Evolutionary conservation across 2,329 filamentous ascomycete genomes (phyloP).

Genomic region (Pseudopithomyces chartarum): DNA sequence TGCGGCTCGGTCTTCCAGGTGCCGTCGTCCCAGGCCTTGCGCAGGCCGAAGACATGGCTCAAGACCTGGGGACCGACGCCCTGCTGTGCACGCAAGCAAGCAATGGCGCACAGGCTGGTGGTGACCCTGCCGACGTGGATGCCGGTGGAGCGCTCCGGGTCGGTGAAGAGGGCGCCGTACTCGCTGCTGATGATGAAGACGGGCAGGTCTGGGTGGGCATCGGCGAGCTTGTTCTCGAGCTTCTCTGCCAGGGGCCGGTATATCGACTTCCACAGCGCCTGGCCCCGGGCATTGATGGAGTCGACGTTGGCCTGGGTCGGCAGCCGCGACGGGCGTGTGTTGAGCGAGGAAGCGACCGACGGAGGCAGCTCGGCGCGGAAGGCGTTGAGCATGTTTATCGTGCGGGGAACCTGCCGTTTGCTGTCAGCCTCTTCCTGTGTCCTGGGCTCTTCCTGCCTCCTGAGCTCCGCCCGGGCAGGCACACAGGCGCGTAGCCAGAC

Average conservation of each 20-base stretch:
- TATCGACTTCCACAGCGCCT: slow-evolving; percentile 73
- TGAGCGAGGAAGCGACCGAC: slow-evolving; percentile 59
- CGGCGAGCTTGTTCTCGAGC: slow-evolving; percentile 70
- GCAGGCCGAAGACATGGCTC: slow-evolving; percentile 79
- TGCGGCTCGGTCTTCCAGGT: slow-evolving; percentile 54
- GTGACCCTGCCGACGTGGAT: slow-evolving; percentile 69
- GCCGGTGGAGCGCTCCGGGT: slow-evolving; percentile 59
- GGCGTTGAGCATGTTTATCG: slow-evolving; percentile 79
- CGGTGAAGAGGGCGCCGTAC: slow-evolving; percentile 74
- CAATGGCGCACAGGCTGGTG: slow-evolving; percentile 74
- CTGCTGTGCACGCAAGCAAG: slow-evolving; percentile 77
- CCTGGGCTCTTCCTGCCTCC: no score
- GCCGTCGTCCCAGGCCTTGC: slow-evolving; percentile 76
- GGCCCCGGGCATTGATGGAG: slow-evolving; percentile 62
- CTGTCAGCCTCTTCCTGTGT: background rate
- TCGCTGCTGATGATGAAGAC: slow-evolving; percentile 77
- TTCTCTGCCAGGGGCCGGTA: slow-evolving; percentile 77
- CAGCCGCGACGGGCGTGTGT: slow-evolving; percentile 60
- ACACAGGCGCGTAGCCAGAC: no score
- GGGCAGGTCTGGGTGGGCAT: slow-evolving; percentile 80
- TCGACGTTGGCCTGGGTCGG: slow-evolving; percentile 56
- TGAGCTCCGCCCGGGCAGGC: no score
- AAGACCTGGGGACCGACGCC: slow-evolving; percentile 83
- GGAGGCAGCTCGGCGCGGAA: slow-evolving; percentile 68
- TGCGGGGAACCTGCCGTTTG: slow-evolving; percentile 67